These are phyloP conservation scores for Clonostachys rosea DNA, from an alignment of 2,329 filamentous ascomycete species.

Conservation along the genomic window DNA sequence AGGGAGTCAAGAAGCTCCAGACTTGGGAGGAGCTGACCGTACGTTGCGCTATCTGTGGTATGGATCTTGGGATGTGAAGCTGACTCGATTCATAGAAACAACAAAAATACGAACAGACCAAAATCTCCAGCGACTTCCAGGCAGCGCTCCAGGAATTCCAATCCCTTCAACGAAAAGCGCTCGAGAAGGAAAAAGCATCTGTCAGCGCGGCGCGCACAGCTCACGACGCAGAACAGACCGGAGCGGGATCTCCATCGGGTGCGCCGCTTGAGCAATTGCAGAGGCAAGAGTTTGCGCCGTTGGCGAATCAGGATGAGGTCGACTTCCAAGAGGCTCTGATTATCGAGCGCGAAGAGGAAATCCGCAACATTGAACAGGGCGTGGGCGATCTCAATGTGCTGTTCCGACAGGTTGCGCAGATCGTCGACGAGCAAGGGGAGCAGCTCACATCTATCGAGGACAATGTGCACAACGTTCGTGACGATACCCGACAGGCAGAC, in stretches of 20 bases:
- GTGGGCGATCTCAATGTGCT: constrained; percentile 94
- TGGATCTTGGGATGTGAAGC: not conserved
- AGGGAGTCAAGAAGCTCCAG: constrained; percentile 89
- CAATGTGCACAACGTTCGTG: constrained; percentile 79
- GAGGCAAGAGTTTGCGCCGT: constrained; percentile 69
- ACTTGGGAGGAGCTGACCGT: constrained; percentile 81
- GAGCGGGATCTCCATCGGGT: constrained; percentile 7
- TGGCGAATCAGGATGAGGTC: constrained; percentile 90
- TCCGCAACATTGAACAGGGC: constrained; percentile 94
- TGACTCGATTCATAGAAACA: constrained; percentile 57
- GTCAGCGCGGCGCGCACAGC: constrained; percentile 78
- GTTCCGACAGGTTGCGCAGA: constrained; percentile 96
- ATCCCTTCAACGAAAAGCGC: constrained; percentile 78
- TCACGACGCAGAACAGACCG: constrained; percentile 48
- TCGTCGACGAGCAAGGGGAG: constrained; percentile 90
- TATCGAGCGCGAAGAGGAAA: constrained; percentile 93
- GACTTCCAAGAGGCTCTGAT: constrained; percentile 97
- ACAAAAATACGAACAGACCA: constrained; percentile 95
- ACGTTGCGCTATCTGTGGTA: constrained; percentile 20
- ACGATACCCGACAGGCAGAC: constrained; percentile 81
- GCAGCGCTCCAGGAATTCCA: constrained; percentile 88
- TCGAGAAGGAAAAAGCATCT: constrained; percentile 89
- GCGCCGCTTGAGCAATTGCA: constrained; percentile 50
- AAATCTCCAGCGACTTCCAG: constrained; percentile 90
- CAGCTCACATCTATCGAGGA: constrained; percentile 81